Base-by-base conservation (phyloP, 2,329 filamentous ascomycete species). In the Monosporascus sp. region DNA sequence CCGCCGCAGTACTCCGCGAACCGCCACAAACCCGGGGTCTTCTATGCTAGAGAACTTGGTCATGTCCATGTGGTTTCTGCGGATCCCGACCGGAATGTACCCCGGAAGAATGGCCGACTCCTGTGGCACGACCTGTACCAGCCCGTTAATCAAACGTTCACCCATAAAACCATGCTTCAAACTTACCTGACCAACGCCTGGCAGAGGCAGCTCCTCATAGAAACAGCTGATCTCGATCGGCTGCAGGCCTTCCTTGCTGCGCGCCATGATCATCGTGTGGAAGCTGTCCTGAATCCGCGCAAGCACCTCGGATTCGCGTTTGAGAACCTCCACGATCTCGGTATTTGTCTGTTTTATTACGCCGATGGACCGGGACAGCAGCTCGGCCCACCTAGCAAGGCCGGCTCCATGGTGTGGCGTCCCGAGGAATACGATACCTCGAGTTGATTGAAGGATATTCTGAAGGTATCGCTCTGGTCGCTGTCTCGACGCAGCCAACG, bases 331-430 rank as follows among this genome's bases (percentile, higher is more conserved):
- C 31, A 35, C 27, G 39, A 53, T 51, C 8, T 51, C 31, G 31
- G 24, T 47, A 49, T 69, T 68, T 7, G 65, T 67, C 49, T 60
- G 58, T 51, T 68, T 69, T 17, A 71, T 8, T 3, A 67, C 3
- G 2, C 63, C 61, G 38, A 67, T 55, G 4, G 48, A 50, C 18
- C 49, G 54, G 9, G 63, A 61, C 7, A 65, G 50, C n/a, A 49
- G 48, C 54, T 65, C 60, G 15, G 67, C 66, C 65, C 66, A 69
- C 27, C 50, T 20, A 17, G 64, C 61, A 0, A 71, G 59, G 11
- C 64, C 63, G 3, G 64, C 56, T 0, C 68, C 69, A 20, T 64
- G 57, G 50, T 73, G 68, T 0, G 68, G 69, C 39, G 71, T 73
- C 5, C 71, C 70, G 25, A 72, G 31, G 57, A 72, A 72, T 5